These are phyloP conservation scores for Russula virescens DNA, from an alignment of 768 basidiomycete genomes.

Conservation along the genomic window DNA sequence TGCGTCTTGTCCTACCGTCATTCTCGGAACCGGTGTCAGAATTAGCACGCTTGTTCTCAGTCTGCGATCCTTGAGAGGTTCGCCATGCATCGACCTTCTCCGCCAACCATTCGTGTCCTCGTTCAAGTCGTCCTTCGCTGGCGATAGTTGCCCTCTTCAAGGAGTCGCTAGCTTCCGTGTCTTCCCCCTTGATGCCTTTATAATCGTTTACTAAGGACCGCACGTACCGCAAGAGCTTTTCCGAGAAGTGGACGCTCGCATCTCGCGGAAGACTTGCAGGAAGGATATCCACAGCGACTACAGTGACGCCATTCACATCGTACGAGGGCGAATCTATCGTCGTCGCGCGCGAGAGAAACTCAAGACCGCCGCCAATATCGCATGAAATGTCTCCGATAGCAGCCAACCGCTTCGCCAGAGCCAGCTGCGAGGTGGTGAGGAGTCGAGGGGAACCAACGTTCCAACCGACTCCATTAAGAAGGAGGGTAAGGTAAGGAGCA, in stretches of 20 bases:
- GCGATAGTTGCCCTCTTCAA: slow-evolving; percentile 72
- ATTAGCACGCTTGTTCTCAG: neutral
- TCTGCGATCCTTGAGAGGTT: neutral
- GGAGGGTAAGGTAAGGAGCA: slow-evolving; percentile 77
- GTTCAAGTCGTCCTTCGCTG: slow-evolving; percentile 46
- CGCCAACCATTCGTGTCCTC: slow-evolving; percentile 54
- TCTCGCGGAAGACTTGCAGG: slow-evolving; percentile 81
- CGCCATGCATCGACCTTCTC: slow-evolving; percentile 44
- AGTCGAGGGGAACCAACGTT: slow-evolving; percentile 68
- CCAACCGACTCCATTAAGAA: slow-evolving; percentile 89
- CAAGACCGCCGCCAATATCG: slow-evolving; percentile 84
- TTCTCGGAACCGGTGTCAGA: neutral
- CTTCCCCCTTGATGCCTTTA: slow-evolving; percentile 21
- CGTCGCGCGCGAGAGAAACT: slow-evolving; percentile 72
- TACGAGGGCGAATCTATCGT: slow-evolving; percentile 77
- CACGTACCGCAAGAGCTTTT: slow-evolving; percentile 62
- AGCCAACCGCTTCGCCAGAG: slow-evolving; percentile 44
- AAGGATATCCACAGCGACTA: slow-evolving; percentile 90
- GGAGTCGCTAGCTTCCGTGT: slow-evolving; percentile 36
- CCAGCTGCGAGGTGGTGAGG: slow-evolving; percentile 62
- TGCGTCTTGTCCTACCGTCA: neutral
- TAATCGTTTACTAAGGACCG: slow-evolving; percentile 46
- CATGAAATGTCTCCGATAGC: slow-evolving; percentile 87
- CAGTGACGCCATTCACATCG: slow-evolving; percentile 56
- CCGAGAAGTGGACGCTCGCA: slow-evolving; percentile 72